Conservation (phyloP, 2,329 filamentous ascomycete species). For the Colletotrichum melonis region DNA sequence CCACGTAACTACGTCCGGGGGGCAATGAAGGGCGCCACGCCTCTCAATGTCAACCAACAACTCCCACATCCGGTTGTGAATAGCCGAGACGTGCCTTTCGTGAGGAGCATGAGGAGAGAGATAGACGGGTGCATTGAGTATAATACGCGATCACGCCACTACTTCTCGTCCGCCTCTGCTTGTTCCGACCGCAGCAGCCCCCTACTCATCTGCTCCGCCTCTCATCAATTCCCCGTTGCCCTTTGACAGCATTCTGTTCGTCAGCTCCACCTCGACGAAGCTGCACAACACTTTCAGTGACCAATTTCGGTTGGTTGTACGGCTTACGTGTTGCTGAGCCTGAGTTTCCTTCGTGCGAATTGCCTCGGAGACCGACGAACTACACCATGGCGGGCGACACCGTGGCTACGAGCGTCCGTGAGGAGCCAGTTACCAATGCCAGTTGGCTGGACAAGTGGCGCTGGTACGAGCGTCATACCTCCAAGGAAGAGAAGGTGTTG, state of each 20-base stretch:
- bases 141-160: conserved; percentile 26
- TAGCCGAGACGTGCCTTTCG: background rate
- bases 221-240: background rate
- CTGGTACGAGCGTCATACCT: conserved; percentile 20
- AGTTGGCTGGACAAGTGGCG: conserved; percentile 22
- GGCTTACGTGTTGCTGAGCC: too few relatives aligned
- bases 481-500: conserved; percentile 53
- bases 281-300: background rate
- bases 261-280: conserved; percentile 12
- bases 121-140: background rate
- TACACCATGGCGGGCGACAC: conserved; percentile 8
- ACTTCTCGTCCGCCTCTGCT: background rate
- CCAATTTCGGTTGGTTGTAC: background rate
- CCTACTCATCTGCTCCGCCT: conserved; percentile 15
- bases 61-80: background rate
- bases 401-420: background rate
- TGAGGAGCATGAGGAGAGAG: background rate
- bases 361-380: background rate
- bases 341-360: too few relatives aligned
- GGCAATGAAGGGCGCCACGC: background rate
- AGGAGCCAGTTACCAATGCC: background rate
- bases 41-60: background rate
- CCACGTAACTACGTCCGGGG: background rate
- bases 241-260: background rate
- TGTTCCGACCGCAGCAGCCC: conserved; percentile 12